A percentile compares a stretch with the other conserved stretches of the same genome.
phyloP scores from a whole-genome alignment of 2,329 filamentous ascomycete species.

The Sclerotinia borealis region DNA sequence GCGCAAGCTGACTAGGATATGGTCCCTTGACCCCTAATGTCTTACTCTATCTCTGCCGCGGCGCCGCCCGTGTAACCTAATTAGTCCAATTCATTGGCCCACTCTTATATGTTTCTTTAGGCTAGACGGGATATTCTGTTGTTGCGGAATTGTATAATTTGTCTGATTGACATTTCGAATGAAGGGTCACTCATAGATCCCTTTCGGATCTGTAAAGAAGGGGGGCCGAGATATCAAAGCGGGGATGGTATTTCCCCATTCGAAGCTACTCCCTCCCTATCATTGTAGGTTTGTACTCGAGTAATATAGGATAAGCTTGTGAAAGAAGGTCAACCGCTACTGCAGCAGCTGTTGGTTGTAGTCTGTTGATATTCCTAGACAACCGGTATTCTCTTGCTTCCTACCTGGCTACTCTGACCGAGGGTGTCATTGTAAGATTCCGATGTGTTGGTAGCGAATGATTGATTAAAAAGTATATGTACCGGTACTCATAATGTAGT shows the following conservation, averaged over 20 bases:
- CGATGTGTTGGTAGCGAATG: background rate
- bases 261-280: background rate
- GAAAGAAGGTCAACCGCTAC: background rate
- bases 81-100: background rate
- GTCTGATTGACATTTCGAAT: background rate
- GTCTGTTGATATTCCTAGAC: no score
- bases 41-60: background rate
- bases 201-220: background rate
- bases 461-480: background rate
- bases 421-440: background rate
- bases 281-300: no score
- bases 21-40: background rate
- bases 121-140: background rate
- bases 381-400: background rate
- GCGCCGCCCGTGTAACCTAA: background rate
- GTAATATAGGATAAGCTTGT: background rate
- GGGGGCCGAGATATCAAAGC: background rate
- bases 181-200: background rate
- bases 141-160: background rate
- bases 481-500: no score
- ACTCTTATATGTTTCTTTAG: background rate
- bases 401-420: background rate
- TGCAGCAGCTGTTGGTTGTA: background rate
- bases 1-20: background rate
- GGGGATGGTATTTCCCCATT: background rate